Base-by-base conservation (phyloP, 2,329 filamentous ascomycete genomes). In the Hypocrella siamensis region DNA sequence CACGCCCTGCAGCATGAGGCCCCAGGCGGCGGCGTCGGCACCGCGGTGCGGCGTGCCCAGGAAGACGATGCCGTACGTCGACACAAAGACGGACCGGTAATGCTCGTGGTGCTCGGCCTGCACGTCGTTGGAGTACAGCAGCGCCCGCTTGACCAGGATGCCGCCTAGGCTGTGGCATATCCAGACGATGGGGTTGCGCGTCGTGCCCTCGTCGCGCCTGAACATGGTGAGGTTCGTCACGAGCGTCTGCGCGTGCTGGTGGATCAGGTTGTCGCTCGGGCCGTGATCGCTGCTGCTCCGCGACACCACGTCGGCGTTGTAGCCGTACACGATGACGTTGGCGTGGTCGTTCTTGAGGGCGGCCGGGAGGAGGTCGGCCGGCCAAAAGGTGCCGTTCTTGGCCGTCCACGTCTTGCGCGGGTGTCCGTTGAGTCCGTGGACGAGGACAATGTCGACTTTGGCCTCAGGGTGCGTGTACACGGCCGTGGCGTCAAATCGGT, bases 41-140 rank as follows among this genome's bases (percentile, higher is more conserved):
- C 79, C 79, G 14, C 65, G 70, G 48, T 85, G 80, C 6, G 80
- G 80, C 11, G 80, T 86, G 11, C 79, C 80, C 18, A 86, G 62
- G 48, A 86, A 86, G 21, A 85, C 62, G 35, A 85, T 70, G 17
- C 74, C 80, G 45, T 76, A 85, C 0, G 80, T 85, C 1, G 77
- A 83, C 8, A 83, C 66, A 41, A 69, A 83, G 32, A 84, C 70
- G 9, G 75, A 76, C 15, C 77, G 67, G 22, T 73, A 63, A 34
- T 78, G 66, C 37, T 80, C 70, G 24, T 74, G 67, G 41, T 71
- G 64, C 34, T 67, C 63, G 26, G 63, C 64, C 6, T 60, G 62
- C 10, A 79, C 48, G 42, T 73, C 75, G 40, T 70, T 67, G 28
- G 75, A 78, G 47, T 79, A 74, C 31, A 79, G 63, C 30, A 85